Evolutionary conservation across 106 monocot species (phyloP), one percentile per base, ranked within the genome.

Genomic region (Iris macrosiphon): DNA sequence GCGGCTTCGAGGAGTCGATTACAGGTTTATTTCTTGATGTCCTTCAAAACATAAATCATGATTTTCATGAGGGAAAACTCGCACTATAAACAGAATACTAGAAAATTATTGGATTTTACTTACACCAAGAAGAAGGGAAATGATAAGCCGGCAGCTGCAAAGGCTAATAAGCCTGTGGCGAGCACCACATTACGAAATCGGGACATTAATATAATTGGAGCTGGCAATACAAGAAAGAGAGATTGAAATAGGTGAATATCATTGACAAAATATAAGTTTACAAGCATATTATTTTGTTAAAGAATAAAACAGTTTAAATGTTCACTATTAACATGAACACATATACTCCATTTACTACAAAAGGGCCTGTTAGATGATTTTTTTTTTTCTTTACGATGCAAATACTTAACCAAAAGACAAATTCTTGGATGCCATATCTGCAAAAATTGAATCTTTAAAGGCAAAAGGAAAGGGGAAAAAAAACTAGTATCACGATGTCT

Each of bases 1-100:
- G 77, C 24, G 98, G 90, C 75, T 91, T 98, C 64, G 98, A 80
- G 12, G 79, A 57, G 59, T 98, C 98, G 23, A 98, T 98, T 46
- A 83, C 55, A 2, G 87, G 98, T 48, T 69, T 83, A 38, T 71
- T 75, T 60, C 59, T 83, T 31, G 89, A 90, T 55, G 66, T 80
- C 68, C 96, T 96, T 42, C 47, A 77, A 33, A 38, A 51, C 69
- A 54, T 2, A 54, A 54, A 45, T 37, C 9, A 13, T 13, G 26
- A 39, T 38, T 16, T 38, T 13, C n/a, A n/a, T n/a, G n/a, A n/a
- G n/a, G n/a, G n/a, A n/a, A n/a, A n/a, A n/a, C n/a, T n/a, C n/a
- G n/a, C n/a, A n/a, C n/a, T n/a, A n/a, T n/a, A n/a, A n/a, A n/a
- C 2, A 40, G 21, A 40, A 26, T 51, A 14, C 19, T 28, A 10